Evolutionary conservation across 208 protist genomes (phyloP).

Genomic region (Balamuthia mandrillaris): DNA sequence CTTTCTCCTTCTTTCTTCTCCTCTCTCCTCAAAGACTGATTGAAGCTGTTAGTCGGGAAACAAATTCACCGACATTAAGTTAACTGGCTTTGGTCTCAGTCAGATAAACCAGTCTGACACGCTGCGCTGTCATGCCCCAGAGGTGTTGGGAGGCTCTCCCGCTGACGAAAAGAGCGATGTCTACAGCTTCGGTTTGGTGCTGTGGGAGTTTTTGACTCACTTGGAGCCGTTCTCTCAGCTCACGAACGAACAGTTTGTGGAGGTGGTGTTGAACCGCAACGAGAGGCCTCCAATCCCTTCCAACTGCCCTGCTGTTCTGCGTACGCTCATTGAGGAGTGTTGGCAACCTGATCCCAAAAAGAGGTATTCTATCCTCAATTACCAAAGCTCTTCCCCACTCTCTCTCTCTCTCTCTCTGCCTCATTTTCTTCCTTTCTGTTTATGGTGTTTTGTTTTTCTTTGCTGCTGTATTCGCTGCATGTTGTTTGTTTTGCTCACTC

Average conservation of each 20-base stretch:
- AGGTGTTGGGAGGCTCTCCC: slow-evolving; percentile 58
- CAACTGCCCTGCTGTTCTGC: slow-evolving; percentile 38
- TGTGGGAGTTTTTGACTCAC: slow-evolving; percentile 62
- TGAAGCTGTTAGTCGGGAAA: too few relatives aligned
- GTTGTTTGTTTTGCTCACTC: too few relatives aligned
- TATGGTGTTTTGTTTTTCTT: too few relatives aligned
- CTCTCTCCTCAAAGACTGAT: not conserved
- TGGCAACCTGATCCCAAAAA: slow-evolving; percentile 37
- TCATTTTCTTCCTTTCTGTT: not conserved
- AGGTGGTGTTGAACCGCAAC: slow-evolving; percentile 44
- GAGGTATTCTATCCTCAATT: not conserved
- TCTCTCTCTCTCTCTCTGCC: too few relatives aligned
- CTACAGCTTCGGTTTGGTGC: slow-evolving; percentile 64
- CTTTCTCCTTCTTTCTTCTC: not conserved
- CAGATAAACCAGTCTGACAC: slow-evolving; percentile 57
- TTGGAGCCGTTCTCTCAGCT: slow-evolving; percentile 53
- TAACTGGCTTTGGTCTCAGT: slow-evolving; percentile 24
- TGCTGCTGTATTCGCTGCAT: too few relatives aligned
- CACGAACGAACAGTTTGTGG: slow-evolving; percentile 49
- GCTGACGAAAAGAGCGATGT: slow-evolving; percentile 64
- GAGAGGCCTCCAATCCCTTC: slow-evolving; percentile 47
- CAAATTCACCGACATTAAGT: slow-evolving; percentile 5
- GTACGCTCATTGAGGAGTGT: slow-evolving; percentile 46
- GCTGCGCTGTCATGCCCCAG: slow-evolving; percentile 65
- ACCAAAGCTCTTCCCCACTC: too few relatives aligned